Base-by-base conservation (phyloP, 768 basidiomycete genomes). In the Termitomyces sp. region DNA sequence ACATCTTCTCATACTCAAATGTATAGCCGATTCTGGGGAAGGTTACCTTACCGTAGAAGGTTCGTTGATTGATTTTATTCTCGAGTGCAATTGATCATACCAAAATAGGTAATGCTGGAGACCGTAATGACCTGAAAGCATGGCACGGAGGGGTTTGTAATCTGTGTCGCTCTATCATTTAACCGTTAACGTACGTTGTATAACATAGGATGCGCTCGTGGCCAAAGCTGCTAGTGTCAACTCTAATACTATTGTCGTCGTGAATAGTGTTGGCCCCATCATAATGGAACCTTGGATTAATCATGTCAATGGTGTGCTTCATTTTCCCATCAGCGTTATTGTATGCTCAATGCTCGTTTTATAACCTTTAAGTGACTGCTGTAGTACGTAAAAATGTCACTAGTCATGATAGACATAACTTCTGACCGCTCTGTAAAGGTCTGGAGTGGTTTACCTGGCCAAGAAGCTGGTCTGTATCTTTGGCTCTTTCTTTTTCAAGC, bases 261-360 rank as follows among this genome's bases (percentile, higher is more conserved):
- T 88, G 5, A 83, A 90, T 66, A 77, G 80, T 8, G 85, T 87
- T 47, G 87, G 87, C 0, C 78, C 82, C 0, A 79, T 86, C 51
- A 73, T 75, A 31, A 72, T 81, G 72, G 81, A 86, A 68, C 61
- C 77, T 22, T 86, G 85, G 82, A 80, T 83, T 42, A 75, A 77
- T 52, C 73, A 86, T 61, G 68, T 76, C 2, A 86, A 87, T 65
- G 74, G 70, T 55, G 9, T 7, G 54, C 4, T 75, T 2, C 55
- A 26, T n/a, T 37, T 16, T 37, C 8, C 36, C 10, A 24, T 15
- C 5, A 28, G 24, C 37, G 28, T 18, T 15, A 31, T 45, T 39
- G 13, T 12, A 31, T 22, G 29, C 3, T 8, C 34, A 16, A 44
- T 18, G 3, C 28, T 33, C 8, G 28, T 31, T 22, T 51, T 24